Evolutionary conservation across 129 eudicot genomes (phyloP), one percentile per base, ranked within the genome.

Genomic region (carrot (Daucus carota)): DNA sequence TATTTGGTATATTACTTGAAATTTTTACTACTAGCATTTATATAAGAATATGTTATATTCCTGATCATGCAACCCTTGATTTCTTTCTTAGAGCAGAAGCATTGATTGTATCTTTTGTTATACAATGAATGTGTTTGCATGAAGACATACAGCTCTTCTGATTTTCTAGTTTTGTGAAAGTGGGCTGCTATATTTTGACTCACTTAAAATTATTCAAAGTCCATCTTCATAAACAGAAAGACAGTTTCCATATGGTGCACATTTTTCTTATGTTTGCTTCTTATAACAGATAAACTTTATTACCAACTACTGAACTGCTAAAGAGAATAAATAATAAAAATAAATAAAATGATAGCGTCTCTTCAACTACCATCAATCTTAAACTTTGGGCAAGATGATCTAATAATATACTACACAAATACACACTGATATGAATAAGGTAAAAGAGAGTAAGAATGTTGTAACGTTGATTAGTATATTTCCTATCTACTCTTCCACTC

Each of bases 1-100:
- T 43, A 76, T 75, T n/a, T 57, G 28, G 77, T 68, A 52, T 60
- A 50, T 73, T 76, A 60, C 72, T 68, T 45, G 46, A 81, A 70
- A 70, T 75, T 76, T 76, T 76, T 76, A 59, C 73, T 70, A 52
- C 24, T 70, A 80, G 80, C 47, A 34, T 34, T 26, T 45, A n/a
- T 36, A 36, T 36, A 36, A 0, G 17, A 16, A 75, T n/a, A 32
- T 65, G 38, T 52, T 45, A 36, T 29, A 14, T 68, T 24, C 12
- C 24, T 59, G 20, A 33, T 7, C 11, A 50, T 45, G 22, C 38
- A 15, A 62, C 2, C 69, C 34, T 2, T 28, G 18, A 36, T 54
- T 54, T 54, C 29, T n/a, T 54, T 54, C 10, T 54, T 22, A 54
- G 29, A n/a, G 38, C 22, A n/a, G 16, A 13, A 52, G n/a, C 12